These are phyloP conservation scores for Setomelanomma holmii DNA, from an alignment of 2,329 filamentous ascomycete species.

Conservation along the genomic window DNA sequence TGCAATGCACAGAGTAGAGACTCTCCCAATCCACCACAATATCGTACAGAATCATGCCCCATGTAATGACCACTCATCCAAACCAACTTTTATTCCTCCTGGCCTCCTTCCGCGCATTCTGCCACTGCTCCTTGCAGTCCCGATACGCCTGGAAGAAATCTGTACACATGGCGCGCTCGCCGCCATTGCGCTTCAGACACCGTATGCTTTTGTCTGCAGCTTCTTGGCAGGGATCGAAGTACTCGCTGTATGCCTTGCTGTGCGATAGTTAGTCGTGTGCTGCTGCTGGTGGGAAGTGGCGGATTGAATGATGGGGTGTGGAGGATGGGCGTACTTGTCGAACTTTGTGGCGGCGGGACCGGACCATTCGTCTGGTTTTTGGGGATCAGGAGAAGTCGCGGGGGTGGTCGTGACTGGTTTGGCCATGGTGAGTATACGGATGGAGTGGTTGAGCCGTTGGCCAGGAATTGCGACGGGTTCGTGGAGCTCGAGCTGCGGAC, in stretches of 20 bases:
- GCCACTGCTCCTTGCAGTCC: constrained; percentile 92
- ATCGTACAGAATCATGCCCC: background rate
- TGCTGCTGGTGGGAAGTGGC: background rate
- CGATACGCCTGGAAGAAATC: constrained; percentile 97
- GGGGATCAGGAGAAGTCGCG: constrained; percentile 7
- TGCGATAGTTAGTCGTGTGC: constrained; percentile 10
- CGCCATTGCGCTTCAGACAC: constrained; percentile 87
- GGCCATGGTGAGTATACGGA: constrained; percentile 5
- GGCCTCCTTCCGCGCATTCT: constrained; percentile 32
- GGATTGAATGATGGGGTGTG: background rate
- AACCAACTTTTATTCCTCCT: constrained; percentile 30
- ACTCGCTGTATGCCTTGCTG: constrained; percentile 89
- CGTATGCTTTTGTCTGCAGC: constrained; percentile 83
- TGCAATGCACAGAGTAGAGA: background rate
- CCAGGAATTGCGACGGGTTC: background rate
- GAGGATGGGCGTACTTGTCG: constrained; percentile 43
- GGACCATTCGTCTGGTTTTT: constrained; percentile 30
- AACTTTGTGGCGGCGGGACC: constrained; percentile 47
- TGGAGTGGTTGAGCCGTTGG: background rate
- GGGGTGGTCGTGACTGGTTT: background rate
- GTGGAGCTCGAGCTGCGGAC: background rate
- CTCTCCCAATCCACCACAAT: background rate
- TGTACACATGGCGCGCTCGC: constrained; percentile 85
- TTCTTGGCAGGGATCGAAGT: constrained; percentile 94
- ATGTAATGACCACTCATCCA: constrained; percentile 6